A percentile compares a stretch with the other conserved stretches of the same genome.
Conservation (phyloP, 148 eudicot genomes). For the Cornus suecica region DNA sequence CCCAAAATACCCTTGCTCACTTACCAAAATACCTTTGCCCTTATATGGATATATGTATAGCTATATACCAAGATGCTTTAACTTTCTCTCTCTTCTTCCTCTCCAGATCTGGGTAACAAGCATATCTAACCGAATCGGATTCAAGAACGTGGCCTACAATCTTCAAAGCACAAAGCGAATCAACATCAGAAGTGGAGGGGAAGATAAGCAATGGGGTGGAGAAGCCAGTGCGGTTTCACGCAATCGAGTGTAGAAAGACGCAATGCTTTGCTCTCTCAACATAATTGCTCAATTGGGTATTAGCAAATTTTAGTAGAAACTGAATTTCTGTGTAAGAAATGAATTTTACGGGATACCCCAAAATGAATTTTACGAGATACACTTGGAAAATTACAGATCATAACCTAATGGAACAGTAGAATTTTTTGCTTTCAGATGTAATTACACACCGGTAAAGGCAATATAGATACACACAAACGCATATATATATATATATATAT, state of each 20-base stretch:
- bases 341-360: background rate
- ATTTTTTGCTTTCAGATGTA: background rate
- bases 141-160: constrained; percentile 73
- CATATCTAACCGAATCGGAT: constrained; percentile 88
- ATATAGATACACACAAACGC: no score
- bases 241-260: constrained; percentile 55
- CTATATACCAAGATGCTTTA: no score
- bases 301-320: background rate
- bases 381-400: background rate
- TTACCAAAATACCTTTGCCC: no score
- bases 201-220: constrained; percentile 71
- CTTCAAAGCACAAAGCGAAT: constrained; percentile 90
- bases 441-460: background rate
- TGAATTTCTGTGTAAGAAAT: background rate
- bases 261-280: constrained; percentile 74
- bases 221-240: constrained; percentile 46
- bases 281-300: constrained; percentile 19
- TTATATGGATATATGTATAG: no score
- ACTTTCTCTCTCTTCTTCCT: no score
- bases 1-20: no score
- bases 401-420: constrained; percentile 10
- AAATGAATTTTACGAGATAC: no score
- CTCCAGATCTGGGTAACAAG: constrained; percentile 97
- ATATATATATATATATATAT: no score
- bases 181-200: constrained; percentile 95